These are phyloP conservation scores for Globisporangium spinosum DNA, from an alignment of 352 stramenopile genomes.

Conservation along the genomic window DNA sequence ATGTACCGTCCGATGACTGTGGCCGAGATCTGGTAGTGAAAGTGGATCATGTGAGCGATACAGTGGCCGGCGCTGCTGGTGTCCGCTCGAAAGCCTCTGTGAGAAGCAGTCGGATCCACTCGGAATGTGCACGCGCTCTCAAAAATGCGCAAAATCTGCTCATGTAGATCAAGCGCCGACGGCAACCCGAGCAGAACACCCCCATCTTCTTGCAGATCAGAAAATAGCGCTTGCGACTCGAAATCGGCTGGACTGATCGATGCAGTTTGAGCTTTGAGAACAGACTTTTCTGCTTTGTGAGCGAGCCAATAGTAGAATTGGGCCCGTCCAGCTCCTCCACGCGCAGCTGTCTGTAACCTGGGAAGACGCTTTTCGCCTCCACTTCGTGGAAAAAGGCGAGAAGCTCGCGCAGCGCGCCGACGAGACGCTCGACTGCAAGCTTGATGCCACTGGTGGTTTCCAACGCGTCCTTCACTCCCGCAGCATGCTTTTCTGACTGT, in stretches of 20 bases:
- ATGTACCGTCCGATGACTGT: slow-evolving; percentile 20
- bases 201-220: slow-evolving; percentile 19
- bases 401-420: neutral
- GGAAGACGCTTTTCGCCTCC: neutral
- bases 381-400: neutral
- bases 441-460: neutral
- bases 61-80: neutral
- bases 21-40: slow-evolving; percentile 15
- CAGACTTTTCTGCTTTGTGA: neutral
- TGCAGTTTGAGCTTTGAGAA: neutral
- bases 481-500: neutral
- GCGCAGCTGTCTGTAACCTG: neutral
- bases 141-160: slow-evolving; percentile 21
- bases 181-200: slow-evolving; percentile 21
- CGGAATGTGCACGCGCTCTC: slow-evolving; percentile 3
- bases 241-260: neutral
- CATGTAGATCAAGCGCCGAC: neutral
- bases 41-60: neutral
- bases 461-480: neutral
- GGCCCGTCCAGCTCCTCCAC: neutral
- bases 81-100: neutral
- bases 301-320: neutral
- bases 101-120: neutral
- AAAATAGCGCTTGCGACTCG: neutral
- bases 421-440: neutral